Evolutionary conservation across 495 filamentous ascomycete genomes (phyloP), one percentile per base, ranked within the genome.

Genomic region (Melanomma pulvis-pyrius): DNA sequence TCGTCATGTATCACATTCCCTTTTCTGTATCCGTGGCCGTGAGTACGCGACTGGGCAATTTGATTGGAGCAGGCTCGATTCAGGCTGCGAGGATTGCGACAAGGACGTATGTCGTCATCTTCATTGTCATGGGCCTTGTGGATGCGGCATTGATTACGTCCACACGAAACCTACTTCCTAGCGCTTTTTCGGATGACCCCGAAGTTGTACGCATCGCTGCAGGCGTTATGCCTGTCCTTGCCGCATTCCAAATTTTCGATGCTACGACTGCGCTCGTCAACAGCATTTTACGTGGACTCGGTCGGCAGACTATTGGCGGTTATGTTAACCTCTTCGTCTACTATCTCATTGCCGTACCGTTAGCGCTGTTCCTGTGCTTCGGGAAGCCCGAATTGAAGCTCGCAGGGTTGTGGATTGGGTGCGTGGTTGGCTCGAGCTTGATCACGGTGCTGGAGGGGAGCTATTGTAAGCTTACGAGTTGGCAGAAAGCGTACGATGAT

Each of bases 1-100:
- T 59, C 58, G 50, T 68, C 19, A 65, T 66, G 49, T 74, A 36
- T 24, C 70, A 72, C 34, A 70, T 72, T 12, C 69, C 72, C 1
- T 74, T 68, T 44, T 46, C 47, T 22, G 53, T 59, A 6, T 61
- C 55, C 12, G 53, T 63, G 1, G 65, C 65, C 24, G 53, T 68
- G 17, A 58, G 39, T 60, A 68, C 65, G 49, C 49, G 65, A 28
- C 17, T 68, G 7, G 65, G 65, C 9, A 59, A 68, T 22, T 25
- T 68, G n/a, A 63, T 68, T 32, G 65, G 65, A 15, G 65, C 59
- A 1, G 65, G 59, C 19, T 30, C 57, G 4, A 49, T 67, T 24
- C 29, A 39, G 1, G 50, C 64, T 21, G 56, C 64, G 15, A 30
- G 64, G 7, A 56, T 49, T 17, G 64, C 64, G 5, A 50, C 58